Conservation (phyloP, 1,284 basidiomycete genomes). For the Ceratobasidium sp. region DNA sequence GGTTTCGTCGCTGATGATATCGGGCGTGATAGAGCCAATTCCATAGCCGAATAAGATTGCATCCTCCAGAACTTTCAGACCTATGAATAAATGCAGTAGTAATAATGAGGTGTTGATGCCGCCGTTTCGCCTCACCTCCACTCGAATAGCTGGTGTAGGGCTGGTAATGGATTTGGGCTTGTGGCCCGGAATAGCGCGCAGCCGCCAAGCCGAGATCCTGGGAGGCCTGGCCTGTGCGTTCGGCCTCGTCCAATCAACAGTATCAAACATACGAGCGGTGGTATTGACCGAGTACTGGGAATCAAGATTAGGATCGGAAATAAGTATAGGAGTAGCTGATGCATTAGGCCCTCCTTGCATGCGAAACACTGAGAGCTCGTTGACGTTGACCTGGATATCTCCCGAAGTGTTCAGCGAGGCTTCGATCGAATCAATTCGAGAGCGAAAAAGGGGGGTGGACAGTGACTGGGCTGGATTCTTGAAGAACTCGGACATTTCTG, state of each 20-base stretch:
- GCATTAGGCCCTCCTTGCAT: conserved; percentile 35
- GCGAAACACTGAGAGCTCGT: conserved; percentile 69
- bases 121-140: conserved; percentile 13
- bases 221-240: conserved; percentile 68
- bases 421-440: conserved; percentile 45
- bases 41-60: conserved; percentile 53
- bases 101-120: conserved; percentile 60
- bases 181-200: conserved; percentile 47
- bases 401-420: conserved; percentile 28
- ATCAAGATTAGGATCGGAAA: conserved; percentile 49
- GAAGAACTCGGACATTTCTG: conserved; percentile 65
- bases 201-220: conserved; percentile 67
- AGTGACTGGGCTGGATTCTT: conserved; percentile 61
- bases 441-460: conserved; percentile 44
- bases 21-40: conserved; percentile 17
- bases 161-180: conserved; percentile 42
- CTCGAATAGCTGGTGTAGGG: conserved; percentile 27
- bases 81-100: conserved; percentile 80
- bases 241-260: conserved; percentile 73
- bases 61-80: conserved; percentile 74
- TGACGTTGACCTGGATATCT: conserved; percentile 57
- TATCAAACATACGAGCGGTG: conserved; percentile 67
- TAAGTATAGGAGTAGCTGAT: conserved; percentile 48
- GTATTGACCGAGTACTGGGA: conserved; percentile 47
- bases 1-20: conserved; percentile 21